Conservation (phyloP, 2,329 filamentous ascomycete species). For the Dactylellina sp. region DNA sequence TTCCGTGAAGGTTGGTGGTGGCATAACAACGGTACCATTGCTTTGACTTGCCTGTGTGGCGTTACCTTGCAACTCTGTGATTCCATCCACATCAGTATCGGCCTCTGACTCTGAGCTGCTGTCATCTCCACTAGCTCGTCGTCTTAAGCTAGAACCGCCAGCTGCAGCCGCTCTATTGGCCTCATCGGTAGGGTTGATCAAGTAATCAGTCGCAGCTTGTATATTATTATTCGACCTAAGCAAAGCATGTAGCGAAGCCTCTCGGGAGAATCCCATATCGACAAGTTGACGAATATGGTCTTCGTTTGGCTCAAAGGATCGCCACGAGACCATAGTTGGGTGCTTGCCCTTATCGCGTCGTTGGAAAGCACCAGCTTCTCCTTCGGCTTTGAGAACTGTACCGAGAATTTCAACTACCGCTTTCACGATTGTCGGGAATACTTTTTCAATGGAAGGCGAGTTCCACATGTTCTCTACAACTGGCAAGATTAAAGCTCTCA, state of each 20-base stretch:
- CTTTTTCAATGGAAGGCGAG: conserved; percentile 83
- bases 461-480: conserved; percentile 84
- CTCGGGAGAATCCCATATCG: conserved; percentile 60
- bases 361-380: conserved; percentile 75
- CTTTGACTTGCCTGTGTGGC: conserved; percentile 39
- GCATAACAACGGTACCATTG: conserved; percentile 31
- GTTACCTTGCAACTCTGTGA: conserved; percentile 56
- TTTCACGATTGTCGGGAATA: conserved; percentile 79
- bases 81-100: conserved; percentile 60
- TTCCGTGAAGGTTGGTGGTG: conserved; percentile 31
- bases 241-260: conserved; percentile 57
- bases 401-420: conserved; percentile 86
- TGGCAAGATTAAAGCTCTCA: conserved; percentile 82
- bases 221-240: conserved; percentile 59
- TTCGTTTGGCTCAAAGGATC: conserved; percentile 60
- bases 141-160: conserved; percentile 28
- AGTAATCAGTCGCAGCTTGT: conserved; percentile 57
- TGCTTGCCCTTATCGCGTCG: conserved; percentile 62
- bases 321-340: conserved; percentile 59
- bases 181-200: conserved; percentile 57
- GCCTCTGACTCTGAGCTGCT: conserved; percentile 60
- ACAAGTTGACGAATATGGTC: conserved; percentile 59
- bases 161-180: conserved; percentile 54
- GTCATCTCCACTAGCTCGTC: conserved; percentile 56
- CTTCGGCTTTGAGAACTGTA: conserved; percentile 79